Base-by-base conservation (phyloP, 768 basidiomycete genomes). In the Rhizopogon sp. region DNA sequence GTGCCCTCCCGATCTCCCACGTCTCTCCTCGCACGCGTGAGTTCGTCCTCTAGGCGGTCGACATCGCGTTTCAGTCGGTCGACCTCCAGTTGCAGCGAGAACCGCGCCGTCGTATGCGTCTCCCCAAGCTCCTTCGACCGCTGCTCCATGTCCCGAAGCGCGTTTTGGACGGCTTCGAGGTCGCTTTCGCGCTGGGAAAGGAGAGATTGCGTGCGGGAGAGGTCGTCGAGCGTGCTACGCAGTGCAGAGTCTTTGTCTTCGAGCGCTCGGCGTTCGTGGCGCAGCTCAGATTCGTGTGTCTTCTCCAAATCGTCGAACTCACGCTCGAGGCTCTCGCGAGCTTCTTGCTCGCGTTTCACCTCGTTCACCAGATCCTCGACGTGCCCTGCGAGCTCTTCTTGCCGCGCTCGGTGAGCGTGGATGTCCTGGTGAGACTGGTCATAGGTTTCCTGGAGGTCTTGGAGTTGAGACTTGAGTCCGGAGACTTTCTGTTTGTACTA, bases 11-110 rank as follows among this genome's bases (percentile, higher is more conserved):
- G 76, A 46, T 85, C 80, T 13, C 82, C 80, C 6, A 91, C 68
- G 40, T 93, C 91, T 56, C 81, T 78, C 53, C 87, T 76, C 4
- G 86, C 80, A 35, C 88, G 81, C 20, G 79, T 70, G 5, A 96
- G 74, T 52, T 96, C 92, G 58, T 87, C 85, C 62, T 96, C 90
- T 1, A 87, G 75, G 3, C 89, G 75, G 59, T 87, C 85, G 40
- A 97, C 63, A 64, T 99, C 96, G 29, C 94, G 80, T 67, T 87
- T 87, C 47, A 94, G 72, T 2, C 93, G 75, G 58, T 98, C 96
- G 1, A 90, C 77, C 69, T 99, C 95, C 17, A 98, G 80, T 67
- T 97, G 91, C 33, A 98, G 72, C 0, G 90, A 90, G 74, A 93
- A 91, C 43, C 84, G 78, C 22, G 93, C 88, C 3, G 85, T 87